Evolutionary conservation across 106 monocot genomes (phyloP).

Genomic region (Platanthera guangdongensis): DNA sequence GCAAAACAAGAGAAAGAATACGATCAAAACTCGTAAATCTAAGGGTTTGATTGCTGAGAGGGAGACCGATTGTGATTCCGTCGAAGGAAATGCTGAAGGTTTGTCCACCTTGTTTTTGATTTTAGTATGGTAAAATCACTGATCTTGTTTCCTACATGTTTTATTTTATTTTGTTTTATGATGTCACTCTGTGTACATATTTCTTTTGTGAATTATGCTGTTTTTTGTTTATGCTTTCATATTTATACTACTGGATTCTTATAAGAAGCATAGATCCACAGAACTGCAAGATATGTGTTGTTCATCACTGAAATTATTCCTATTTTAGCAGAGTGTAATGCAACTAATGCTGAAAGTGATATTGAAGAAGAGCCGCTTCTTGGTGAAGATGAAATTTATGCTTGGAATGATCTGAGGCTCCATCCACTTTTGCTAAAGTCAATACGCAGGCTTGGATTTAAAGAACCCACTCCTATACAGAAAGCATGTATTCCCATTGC

Average conservation of each 20-base stretch:
- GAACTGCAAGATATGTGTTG: background rate
- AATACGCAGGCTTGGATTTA: slow-evolving; percentile 78
- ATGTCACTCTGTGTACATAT: too few species aligned
- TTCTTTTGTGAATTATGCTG: too few species aligned
- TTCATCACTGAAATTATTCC: background rate
- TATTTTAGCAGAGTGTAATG: slow-evolving; percentile 7
- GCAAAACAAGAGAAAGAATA: slow-evolving; percentile 17
- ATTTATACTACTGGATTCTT: background rate
- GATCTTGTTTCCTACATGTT: too few species aligned
- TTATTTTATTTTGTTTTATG: too few species aligned
- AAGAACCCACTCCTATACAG: slow-evolving; percentile 89
- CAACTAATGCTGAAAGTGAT: slow-evolving; percentile 10
- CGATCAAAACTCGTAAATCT: slow-evolving; percentile 26
- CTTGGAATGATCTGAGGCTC: slow-evolving; percentile 82
- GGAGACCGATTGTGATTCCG: slow-evolving; percentile 3
- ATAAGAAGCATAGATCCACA: background rate
- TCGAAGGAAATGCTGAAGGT: slow-evolving; percentile 20
- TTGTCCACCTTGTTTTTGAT: background rate
- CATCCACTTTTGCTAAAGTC: slow-evolving; percentile 84
- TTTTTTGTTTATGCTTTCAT: too few species aligned
- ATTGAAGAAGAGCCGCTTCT: slow-evolving; percentile 24
- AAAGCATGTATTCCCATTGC: slow-evolving; percentile 88
- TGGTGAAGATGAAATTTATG: slow-evolving; percentile 58
- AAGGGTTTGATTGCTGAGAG: slow-evolving; percentile 8
- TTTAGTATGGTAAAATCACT: background rate